Evolutionary conservation across 2,329 filamentous ascomycete species (phyloP), one percentile per base, ranked within the genome.

Genomic region (Aspergillus tubingensis): DNA sequence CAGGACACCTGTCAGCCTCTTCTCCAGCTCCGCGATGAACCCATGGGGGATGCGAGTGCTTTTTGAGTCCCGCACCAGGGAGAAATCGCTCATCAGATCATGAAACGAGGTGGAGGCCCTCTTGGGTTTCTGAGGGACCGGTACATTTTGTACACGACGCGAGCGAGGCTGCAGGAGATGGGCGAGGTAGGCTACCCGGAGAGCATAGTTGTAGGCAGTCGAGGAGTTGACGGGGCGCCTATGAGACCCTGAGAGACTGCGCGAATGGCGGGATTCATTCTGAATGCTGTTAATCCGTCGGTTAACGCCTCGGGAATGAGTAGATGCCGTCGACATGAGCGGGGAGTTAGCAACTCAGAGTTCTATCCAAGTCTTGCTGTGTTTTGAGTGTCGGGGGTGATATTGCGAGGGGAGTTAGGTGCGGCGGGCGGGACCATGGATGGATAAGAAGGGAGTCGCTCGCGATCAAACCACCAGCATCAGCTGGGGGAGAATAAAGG

Each of bases 161-260:
- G 91, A 86, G 72, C 92, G 91, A 64, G 95, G 94, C 75, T 96
- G 92, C 55, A 99, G 85, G 48, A 98, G 88, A 77, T 99, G 96
- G 77, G 94, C 85, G 60, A 99, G 89, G 77, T 92, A 97, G 68
- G 94, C 94, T 67, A 91, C 88, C 64, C 95, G 90, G 57, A 99
- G 86, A 69, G 93, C 92, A 79, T 92, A 96, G 65, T 88, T 90
- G 79, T 96, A 96, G 73, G 92, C 93, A 78, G 97, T 92, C 69
- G 96, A 90, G 74, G 82, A 72, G 66, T 70, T 78, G 62, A 82
- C 71, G 15, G 77, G 75, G 54, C 78, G 78, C 58, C 76, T 76
- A 58, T 78, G 76, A 52, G 73, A 72, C 59, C 73, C 65, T 38
- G 80, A 82, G 48, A 74, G 73, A 63, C 75, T 79, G 65, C 78